These are phyloP conservation scores for Metahyphopichia silvanorum DNA, from an alignment of 805 yeast genomes.

Conservation along the genomic window DNA sequence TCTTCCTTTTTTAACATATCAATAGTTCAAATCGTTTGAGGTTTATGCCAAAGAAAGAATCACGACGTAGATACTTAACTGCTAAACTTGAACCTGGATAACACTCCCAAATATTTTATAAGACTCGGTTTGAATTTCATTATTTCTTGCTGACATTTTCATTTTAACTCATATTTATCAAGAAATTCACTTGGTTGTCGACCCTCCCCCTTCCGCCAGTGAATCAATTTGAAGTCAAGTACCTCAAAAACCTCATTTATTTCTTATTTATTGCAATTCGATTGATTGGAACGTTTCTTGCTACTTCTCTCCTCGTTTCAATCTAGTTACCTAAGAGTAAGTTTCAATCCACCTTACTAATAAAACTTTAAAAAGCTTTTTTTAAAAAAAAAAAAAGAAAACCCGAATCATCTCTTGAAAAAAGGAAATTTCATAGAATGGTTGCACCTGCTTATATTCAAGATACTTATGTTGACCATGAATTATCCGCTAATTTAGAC, in stretches of 20 bases:
- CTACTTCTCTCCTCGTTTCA: slow-evolving; percentile 48
- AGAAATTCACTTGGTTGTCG: slow-evolving; percentile 29
- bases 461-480: slow-evolving; percentile 68
- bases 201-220: slow-evolving; percentile 35
- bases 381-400: slow-evolving; percentile 1
- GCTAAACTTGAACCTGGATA: slow-evolving; percentile 42
- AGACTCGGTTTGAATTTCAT: slow-evolving; percentile 7
- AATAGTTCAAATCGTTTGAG: slow-evolving; percentile 1
- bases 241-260: slow-evolving; percentile 3
- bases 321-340: slow-evolving; percentile 31
- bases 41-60: slow-evolving; percentile 45
- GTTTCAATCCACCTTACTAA: slow-evolving; percentile 33
- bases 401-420: neutral
- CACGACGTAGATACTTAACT: slow-evolving; percentile 33
- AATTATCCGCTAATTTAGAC: slow-evolving; percentile 73
- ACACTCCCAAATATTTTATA: slow-evolving; percentile 14
- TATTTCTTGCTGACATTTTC: slow-evolving; percentile 12
- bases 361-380: no score
- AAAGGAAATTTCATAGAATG: slow-evolving; percentile 18
- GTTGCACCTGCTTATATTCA: slow-evolving; percentile 41
- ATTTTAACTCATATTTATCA: slow-evolving; percentile 4
- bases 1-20: neutral
- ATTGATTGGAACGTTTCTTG: slow-evolving; percentile 42
- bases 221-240: slow-evolving; percentile 12
- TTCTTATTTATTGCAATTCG: neutral